These are phyloP conservation scores for Lithocarpus polystachyus DNA, from an alignment of 306 rosid species.

Conservation along the genomic window DNA sequence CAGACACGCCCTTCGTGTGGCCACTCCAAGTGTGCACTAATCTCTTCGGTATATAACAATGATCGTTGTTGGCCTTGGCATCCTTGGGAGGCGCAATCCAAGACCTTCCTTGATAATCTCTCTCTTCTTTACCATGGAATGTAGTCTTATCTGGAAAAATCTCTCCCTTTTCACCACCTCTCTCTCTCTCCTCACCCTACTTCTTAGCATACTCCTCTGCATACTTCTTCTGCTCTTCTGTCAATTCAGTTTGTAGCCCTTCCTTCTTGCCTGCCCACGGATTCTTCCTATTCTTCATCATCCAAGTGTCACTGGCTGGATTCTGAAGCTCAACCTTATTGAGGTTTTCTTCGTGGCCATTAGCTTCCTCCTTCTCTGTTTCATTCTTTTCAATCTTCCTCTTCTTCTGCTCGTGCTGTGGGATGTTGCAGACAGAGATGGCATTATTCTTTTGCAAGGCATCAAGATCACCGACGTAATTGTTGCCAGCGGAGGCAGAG, in stretches of 20 bases:
- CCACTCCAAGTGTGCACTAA: conserved; percentile 99
- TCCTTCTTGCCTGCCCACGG: conserved; percentile 97
- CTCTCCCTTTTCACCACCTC: conserved; percentile 76
- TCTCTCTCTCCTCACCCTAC: conserved; percentile 82
- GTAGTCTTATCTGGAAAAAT: conserved; percentile 70
- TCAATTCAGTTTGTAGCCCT: conserved; percentile 62
- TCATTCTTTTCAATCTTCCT: conserved; percentile 56
- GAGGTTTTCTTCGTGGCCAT: background rate
- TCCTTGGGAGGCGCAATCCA: conserved; percentile 95
- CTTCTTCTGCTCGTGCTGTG: conserved; percentile 77
- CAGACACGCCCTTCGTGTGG: conserved; percentile 92
- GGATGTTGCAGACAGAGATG: conserved; percentile 71
- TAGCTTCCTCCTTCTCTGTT: conserved; percentile 14
- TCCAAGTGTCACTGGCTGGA: conserved; percentile 75
- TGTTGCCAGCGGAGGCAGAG: conserved; percentile 66
- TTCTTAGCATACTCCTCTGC: conserved; percentile 91
- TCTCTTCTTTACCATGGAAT: conserved; percentile 92
- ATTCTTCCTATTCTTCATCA: conserved; percentile 80
- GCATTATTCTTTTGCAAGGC: conserved; percentile 63
- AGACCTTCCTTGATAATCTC: conserved; percentile 94
- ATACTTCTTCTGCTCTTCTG: conserved; percentile 87
- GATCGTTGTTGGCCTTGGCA: conserved; percentile 82
- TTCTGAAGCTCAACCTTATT: conserved; percentile 48
- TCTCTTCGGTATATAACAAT: conserved; percentile 90
- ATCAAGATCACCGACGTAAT: conserved; percentile 68